Conservation (phyloP, 495 filamentous ascomycete genomes). For the Aspergillus haitiensis region DNA sequence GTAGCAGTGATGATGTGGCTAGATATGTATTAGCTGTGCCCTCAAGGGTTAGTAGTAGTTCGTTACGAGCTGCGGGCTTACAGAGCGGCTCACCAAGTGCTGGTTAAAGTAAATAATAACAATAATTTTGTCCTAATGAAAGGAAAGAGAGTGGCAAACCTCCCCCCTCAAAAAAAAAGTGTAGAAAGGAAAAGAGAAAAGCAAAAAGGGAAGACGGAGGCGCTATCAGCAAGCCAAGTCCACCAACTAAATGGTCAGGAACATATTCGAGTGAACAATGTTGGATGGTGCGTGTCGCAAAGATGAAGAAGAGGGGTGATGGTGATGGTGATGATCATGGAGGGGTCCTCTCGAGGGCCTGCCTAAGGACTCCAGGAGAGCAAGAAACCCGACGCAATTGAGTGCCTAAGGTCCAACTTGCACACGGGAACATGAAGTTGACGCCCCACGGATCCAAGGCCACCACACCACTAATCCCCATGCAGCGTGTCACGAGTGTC, state of each 20-base stretch:
- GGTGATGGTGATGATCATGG: neutral
- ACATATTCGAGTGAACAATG: too few species aligned
- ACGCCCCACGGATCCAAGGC: conserved; percentile 1
- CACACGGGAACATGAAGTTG: neutral
- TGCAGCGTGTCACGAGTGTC: neutral
- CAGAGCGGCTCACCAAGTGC: conserved; percentile 1
- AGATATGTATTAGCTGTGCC: conserved; percentile 4
- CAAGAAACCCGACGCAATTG: neutral
- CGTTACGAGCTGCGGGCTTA: conserved; percentile 1
- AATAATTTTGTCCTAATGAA: neutral
- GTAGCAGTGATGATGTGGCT: neutral
- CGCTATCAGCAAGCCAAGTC: too few species aligned
- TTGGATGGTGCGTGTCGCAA: neutral
- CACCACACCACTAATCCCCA: neutral
- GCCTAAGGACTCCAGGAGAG: neutral
- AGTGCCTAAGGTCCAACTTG: neutral
- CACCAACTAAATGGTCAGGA: too few species aligned
- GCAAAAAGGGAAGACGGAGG: neutral
- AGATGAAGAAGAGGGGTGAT: neutral
- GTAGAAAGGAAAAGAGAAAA: neutral
- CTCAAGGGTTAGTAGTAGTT: conserved; percentile 4
- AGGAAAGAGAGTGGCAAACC: neutral
- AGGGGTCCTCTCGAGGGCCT: neutral
- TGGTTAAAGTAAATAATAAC: neutral
- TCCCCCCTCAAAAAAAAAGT: neutral